Percentiles rank a stretch among this genome's conserved stretches.
phyloP scores from a whole-genome alignment of 2,329 filamentous ascomycete species.

The Apiospora koreana region DNA sequence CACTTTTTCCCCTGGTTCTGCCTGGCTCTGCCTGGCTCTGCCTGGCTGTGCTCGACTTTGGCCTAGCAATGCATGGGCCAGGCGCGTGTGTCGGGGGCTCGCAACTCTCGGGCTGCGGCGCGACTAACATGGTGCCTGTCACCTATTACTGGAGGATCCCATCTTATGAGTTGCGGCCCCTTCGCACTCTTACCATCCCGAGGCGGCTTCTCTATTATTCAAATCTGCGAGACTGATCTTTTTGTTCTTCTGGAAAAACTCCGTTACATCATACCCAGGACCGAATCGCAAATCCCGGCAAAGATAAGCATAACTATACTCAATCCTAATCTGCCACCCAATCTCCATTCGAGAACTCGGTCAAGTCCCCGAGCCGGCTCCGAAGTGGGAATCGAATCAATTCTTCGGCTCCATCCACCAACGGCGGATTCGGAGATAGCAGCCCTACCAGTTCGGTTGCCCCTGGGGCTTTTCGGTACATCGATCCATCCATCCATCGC shows the following conservation, averaged over 20 bases:
- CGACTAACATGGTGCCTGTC: background rate
- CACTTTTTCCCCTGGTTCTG: too few species aligned
- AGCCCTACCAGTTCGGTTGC: background rate
- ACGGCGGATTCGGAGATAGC: conserved; percentile 2
- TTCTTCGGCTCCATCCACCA: background rate
- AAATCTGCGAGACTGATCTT: too few species aligned
- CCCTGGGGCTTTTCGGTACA: background rate
- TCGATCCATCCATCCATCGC: too few species aligned
- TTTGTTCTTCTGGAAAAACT: background rate
- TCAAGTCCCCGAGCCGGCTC: background rate
- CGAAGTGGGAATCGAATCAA: background rate
- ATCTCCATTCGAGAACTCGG: background rate
- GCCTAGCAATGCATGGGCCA: background rate
- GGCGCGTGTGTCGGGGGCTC: background rate
- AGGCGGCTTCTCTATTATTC: background rate
- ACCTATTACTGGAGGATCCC: background rate
- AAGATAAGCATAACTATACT: background rate
- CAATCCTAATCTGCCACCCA: background rate
- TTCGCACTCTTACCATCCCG: background rate
- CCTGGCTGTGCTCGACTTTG: too few species aligned
- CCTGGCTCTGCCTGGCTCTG: too few species aligned
- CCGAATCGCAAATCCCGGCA: background rate
- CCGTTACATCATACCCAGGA: background rate
- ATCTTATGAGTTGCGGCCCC: conserved; percentile 8
- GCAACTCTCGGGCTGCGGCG: background rate